Conservation (phyloP, 2,329 filamentous ascomycete genomes). For the Blastomyces percursus region DNA sequence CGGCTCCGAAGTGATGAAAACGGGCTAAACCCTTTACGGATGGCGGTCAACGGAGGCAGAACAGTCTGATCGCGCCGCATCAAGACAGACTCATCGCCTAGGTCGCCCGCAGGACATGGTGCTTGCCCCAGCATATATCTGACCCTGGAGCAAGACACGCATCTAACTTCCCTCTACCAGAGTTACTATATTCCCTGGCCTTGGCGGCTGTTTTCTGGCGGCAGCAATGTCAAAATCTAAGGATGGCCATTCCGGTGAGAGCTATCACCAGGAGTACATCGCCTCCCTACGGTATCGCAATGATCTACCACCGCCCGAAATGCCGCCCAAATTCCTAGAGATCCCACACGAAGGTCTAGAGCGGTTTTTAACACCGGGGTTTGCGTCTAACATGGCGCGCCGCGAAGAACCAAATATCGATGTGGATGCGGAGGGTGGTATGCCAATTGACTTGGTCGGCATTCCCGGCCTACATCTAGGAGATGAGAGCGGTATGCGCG, state of each 20-base stretch:
- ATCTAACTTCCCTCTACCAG: background rate
- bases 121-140: background rate
- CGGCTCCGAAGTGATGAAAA: background rate
- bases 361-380: constrained; percentile 82
- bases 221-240: constrained; percentile 31
- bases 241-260: constrained; percentile 28
- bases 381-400: constrained; percentile 76
- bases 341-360: constrained; percentile 88
- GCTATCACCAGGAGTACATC: constrained; percentile 88
- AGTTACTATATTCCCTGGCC: background rate
- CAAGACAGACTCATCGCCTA: background rate
- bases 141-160: background rate
- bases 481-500: constrained; percentile 69
- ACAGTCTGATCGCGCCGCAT: constrained; percentile 11
- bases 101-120: background rate
- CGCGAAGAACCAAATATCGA: constrained; percentile 95
- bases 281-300: constrained; percentile 93
- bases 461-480: constrained; percentile 92
- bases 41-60: constrained; percentile 24
- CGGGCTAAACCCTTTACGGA: background rate
- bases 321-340: constrained; percentile 90
- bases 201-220: background rate
- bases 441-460: constrained; percentile 91
- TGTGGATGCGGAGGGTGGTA: constrained; percentile 92
- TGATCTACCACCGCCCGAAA: constrained; percentile 84